phyloP scores from a whole-genome alignment of 148 eudicot genomes.

The Dysphania ambrosioides region DNA sequence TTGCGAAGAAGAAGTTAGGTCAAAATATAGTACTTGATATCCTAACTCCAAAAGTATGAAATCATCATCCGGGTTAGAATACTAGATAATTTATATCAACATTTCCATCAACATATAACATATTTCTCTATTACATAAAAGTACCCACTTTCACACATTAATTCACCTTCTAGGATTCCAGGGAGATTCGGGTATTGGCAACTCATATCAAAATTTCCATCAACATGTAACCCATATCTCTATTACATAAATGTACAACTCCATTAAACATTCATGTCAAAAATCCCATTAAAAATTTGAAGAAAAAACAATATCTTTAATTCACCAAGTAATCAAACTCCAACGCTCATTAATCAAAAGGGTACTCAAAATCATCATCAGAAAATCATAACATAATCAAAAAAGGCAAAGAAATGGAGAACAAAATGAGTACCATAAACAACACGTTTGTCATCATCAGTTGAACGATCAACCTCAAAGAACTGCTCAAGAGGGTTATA shows the following conservation, averaged over 20 bases:
- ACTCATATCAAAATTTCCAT: not conserved
- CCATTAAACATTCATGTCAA: too few species aligned
- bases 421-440: constrained; percentile 20
- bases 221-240: not conserved
- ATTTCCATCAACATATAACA: not conserved
- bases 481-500: constrained; percentile 33
- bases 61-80: too few species aligned
- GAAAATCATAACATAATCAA: not conserved
- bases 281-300: too few species aligned
- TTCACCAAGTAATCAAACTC: too few species aligned
- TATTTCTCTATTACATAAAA: not conserved
- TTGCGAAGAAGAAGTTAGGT: not conserved
- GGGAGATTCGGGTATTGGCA: too few species aligned
- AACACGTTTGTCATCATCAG: constrained; percentile 32
- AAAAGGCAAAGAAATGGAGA: not conserved
- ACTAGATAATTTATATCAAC: not conserved
- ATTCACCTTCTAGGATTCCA: too few species aligned
- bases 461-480: constrained; percentile 30
- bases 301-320: too few species aligned
- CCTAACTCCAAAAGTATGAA: not conserved
- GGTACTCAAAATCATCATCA: not conserved
- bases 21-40: not conserved
- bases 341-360: too few species aligned
- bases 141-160: too few species aligned
- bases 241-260: not conserved